Evolutionary conservation across 1,139 yeast species (phyloP), one percentile per base, ranked within the genome.

Genomic region (Candida neerlandica): DNA sequence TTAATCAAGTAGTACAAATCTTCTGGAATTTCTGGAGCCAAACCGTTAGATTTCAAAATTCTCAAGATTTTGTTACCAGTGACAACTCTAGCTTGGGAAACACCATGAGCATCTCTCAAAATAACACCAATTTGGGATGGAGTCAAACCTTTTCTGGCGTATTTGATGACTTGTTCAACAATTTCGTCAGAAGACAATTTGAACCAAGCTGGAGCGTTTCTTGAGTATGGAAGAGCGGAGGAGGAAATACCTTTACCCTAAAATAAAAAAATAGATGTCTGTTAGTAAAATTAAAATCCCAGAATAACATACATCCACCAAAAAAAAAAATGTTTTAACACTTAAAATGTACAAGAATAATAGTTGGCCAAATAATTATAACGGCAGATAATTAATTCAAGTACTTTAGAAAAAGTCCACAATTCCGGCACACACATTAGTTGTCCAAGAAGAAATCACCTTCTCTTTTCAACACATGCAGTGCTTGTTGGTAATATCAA

Each of bases 1-100:
- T 94, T 94, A 76, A 94, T 95, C 81, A 94, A 89, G 82, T 81
- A 92, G 95, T 94, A 94, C 74, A 94, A 89, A 78, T 94, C 99
- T 86, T 94, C 99, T 81, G 99, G 99, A 72, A 94, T 88, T 82
- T 94, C 99, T 78, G 99, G 98, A 73, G 98, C 99, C 75, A 95
- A 86, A 89, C 99, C 99, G 84, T 91, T 90, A 62, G 98, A 88
- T 82, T 92, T 95, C 78, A 94, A 86, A 84, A 94, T 91, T 88
- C 99, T 92, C 80, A 94, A 87, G 74, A 94, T 87, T 90, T 95
- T 95, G 97, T 92, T 92, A 86, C 98, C 98, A 66, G 99, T 94
- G 80, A 90, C 91, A 73, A 92, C 86, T 82, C 86, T 91, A 70
- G 97, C 81, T 82, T 92, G 97, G 75, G 97, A 86, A 70, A 94